Evolutionary conservation across 108 stramenopile genomes (phyloP).

Genomic region (Pseudonitzschia delicatissima): DNA sequence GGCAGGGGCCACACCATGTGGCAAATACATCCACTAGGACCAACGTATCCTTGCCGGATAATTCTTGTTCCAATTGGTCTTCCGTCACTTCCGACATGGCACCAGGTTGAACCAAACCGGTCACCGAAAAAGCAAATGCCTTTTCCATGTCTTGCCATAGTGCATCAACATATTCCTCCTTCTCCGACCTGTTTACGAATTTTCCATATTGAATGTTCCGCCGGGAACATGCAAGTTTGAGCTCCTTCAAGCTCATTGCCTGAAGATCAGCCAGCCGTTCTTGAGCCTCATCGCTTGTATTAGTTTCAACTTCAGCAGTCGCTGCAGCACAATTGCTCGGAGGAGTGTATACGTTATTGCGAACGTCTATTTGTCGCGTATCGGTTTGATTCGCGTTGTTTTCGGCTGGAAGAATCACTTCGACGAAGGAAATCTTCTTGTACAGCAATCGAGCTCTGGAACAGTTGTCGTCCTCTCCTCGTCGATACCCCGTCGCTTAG

Average conservation of each 20-base stretch:
- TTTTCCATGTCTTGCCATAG: constrained; percentile 51
- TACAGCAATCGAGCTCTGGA: constrained; percentile 4
- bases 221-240: constrained; percentile 57
- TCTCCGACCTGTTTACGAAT: constrained; percentile 50
- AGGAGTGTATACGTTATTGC: neutral
- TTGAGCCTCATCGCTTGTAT: constrained; percentile 27
- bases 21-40: constrained; percentile 85
- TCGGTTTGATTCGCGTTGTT: no score
- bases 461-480: neutral
- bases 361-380: no score
- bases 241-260: constrained; percentile 43
- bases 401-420: no score
- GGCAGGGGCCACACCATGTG: constrained; percentile 91
- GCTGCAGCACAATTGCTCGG: neutral
- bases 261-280: constrained; percentile 49
- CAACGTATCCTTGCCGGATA: constrained; percentile 43
- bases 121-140: constrained; percentile 48
- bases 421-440: no score
- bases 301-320: neutral
- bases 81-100: constrained; percentile 54
- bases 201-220: constrained; percentile 66
- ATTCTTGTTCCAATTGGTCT: constrained; percentile 46
- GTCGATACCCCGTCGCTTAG: neutral
- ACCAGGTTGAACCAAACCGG: constrained; percentile 58
- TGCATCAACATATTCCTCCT: constrained; percentile 73